A percentile compares a stretch with the other conserved stretches of the same genome.
Conservation (phyloP, 1,284 basidiomycete species). For the Ganoderma lucidum region DNA sequence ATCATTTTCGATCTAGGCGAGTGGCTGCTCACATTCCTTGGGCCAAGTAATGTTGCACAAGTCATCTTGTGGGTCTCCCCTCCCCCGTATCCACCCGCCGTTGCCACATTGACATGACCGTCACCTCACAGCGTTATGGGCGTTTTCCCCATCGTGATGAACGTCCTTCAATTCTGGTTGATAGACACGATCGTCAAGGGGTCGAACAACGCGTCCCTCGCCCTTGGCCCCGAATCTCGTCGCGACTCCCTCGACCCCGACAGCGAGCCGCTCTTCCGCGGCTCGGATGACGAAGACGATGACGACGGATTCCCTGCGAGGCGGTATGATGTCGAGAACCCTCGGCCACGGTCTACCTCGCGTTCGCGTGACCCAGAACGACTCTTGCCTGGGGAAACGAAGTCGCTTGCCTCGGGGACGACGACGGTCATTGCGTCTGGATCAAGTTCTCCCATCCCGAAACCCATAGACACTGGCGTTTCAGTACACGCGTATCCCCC, state of each 20-base stretch:
- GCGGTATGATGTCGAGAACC: slow-evolving; percentile 56
- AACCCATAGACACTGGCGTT: slow-evolving; percentile 38
- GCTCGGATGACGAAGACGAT: slow-evolving; percentile 61
- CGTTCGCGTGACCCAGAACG: slow-evolving; percentile 43
- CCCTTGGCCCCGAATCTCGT: slow-evolving; percentile 47
- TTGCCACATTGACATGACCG: not conserved
- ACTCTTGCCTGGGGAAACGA: slow-evolving; percentile 38
- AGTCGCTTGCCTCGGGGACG: slow-evolving; percentile 41
- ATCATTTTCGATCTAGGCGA: slow-evolving; percentile 79
- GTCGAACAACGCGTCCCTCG: slow-evolving; percentile 48
- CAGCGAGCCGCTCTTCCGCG: slow-evolving; percentile 60
- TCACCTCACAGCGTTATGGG: slow-evolving; percentile 79
- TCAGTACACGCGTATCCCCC: slow-evolving; percentile 70
- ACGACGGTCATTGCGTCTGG: slow-evolving; percentile 37
- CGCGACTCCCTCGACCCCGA: slow-evolving; percentile 48
- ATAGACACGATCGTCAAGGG: slow-evolving; percentile 90
- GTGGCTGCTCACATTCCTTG: slow-evolving; percentile 87
- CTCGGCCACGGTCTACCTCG: slow-evolving; percentile 39
- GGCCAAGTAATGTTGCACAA: slow-evolving; percentile 70
- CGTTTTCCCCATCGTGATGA: slow-evolving; percentile 94
- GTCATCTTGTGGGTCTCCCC: slow-evolving; percentile 77
- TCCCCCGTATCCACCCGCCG: not conserved
- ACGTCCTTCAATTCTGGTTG: slow-evolving; percentile 88
- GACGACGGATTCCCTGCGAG: slow-evolving; percentile 40
- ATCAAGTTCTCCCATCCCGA: slow-evolving; percentile 45